Evolutionary conservation across 2,329 filamentous ascomycete species (phyloP), one percentile per base, ranked within the genome.

Genomic region (Ophiobolus disseminans): DNA sequence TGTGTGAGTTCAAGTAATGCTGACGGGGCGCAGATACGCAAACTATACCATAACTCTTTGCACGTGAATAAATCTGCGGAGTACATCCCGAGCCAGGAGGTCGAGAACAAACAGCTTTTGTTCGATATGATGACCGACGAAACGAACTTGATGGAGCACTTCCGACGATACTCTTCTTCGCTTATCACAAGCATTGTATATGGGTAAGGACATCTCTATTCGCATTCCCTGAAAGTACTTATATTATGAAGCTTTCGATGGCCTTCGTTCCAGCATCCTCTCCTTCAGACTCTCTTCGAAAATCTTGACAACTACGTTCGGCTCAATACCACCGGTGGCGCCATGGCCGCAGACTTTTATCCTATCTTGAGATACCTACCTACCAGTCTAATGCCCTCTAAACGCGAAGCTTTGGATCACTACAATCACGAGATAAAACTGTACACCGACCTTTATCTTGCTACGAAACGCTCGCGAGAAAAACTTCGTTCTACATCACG

Each of bases 51-150:
- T 34, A 17, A 45, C 8, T 30, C 50, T 1, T 30, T 58, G 22
- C 53, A 58, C 25, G 45, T 51, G 10, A 58, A 53, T 14, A 50
- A 39, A 2, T 38, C 50, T 3, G 43, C 22, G 1, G 41, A 41
- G 20, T 58, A 58, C 31, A 37, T 82, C 1, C 76, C 80, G 0
- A 82, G 82, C 54, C 81, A 83, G 55, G 74, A 78, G 46, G 70
- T 83, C 4, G 81, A 84, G 62, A 80, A 78, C 63, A 80, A 79
- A 58, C 75, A 79, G 49, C 79, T 84, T 78, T 64, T 82, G 30
- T 56, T 67, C 42, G 76, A 79, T n/a, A 63, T 84, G 20, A 58
- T 82, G 4, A 72, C 76, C 0, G 47, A 69, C 8, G 78, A 79
- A 0, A 55, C 73, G 1, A 53, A 70, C 2, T 77, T 78, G 32